These are phyloP conservation scores for Hordeum marinum DNA, from an alignment of 176 grass and related monocot genomes.

Conservation along the genomic window DNA sequence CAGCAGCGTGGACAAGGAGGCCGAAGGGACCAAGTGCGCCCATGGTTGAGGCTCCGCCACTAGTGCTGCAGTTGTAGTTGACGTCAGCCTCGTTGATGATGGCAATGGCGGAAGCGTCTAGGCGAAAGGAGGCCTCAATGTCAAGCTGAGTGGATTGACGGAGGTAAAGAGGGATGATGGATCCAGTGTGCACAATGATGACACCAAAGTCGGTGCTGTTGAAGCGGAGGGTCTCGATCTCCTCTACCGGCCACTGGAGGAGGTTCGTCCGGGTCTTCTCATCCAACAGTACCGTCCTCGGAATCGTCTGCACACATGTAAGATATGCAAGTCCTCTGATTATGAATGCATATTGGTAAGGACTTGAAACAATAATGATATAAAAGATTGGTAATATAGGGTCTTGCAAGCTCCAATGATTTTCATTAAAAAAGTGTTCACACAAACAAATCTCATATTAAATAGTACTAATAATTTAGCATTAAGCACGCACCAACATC, in stretches of 20 bases:
- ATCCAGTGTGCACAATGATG: constrained; percentile 34
- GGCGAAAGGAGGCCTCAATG: constrained; percentile 46
- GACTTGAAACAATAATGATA: not conserved
- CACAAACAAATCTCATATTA: not conserved
- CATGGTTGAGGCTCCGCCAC: constrained; percentile 30
- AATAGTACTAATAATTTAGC: too few species aligned
- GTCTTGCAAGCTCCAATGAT: too few species aligned
- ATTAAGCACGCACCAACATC: too few species aligned
- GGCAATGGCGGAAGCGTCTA: not conserved
- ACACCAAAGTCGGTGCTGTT: constrained; percentile 24
- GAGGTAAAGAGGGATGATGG: constrained; percentile 19
- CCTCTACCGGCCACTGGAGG: constrained; percentile 58
- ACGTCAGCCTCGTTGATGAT: not conserved
- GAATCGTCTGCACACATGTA: constrained; percentile 32
- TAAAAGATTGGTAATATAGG: not conserved
- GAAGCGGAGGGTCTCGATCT: constrained; percentile 38
- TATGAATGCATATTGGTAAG: not conserved
- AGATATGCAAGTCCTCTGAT: too few species aligned
- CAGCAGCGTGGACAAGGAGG: constrained; percentile 32
- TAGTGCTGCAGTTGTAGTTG: constrained; percentile 47
- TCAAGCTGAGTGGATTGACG: constrained; percentile 39
- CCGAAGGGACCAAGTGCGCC: constrained; percentile 53
- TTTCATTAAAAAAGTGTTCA: too few species aligned
- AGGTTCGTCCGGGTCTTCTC: constrained; percentile 47
- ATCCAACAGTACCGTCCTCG: constrained; percentile 47